Evolutionary conservation across 371 early-diverging fungal genomes (phyloP).

Genomic region (Vairimorpha necatrix): DNA sequence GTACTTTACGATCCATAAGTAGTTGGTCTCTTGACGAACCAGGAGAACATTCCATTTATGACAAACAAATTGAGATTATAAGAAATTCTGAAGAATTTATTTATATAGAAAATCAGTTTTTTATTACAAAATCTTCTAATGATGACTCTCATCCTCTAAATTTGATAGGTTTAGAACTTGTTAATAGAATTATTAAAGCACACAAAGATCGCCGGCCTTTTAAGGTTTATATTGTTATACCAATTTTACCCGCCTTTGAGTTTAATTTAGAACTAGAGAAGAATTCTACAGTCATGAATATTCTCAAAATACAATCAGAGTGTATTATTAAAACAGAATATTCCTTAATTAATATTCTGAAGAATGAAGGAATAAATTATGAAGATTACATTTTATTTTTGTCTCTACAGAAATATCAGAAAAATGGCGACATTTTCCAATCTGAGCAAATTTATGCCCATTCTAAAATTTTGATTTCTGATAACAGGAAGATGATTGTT

Average conservation of each 20-base stretch:
- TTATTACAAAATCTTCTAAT: slow-evolving; percentile 65
- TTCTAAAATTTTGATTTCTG: slow-evolving; percentile 80
- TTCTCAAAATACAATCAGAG: slow-evolving; percentile 73
- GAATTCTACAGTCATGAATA: slow-evolving; percentile 70
- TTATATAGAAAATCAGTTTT: slow-evolving; percentile 91
- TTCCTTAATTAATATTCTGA: slow-evolving; percentile 69
- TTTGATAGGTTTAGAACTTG: slow-evolving; percentile 72
- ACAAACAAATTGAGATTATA: slow-evolving; percentile 74
- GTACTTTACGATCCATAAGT: slow-evolving; percentile 62
- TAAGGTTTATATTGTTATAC: slow-evolving; percentile 78
- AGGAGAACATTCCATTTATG: slow-evolving; percentile 73
- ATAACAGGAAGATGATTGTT: slow-evolving; percentile 73
- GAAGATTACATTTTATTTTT: slow-evolving; percentile 67
- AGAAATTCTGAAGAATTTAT: slow-evolving; percentile 72
- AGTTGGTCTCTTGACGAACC: slow-evolving; percentile 57
- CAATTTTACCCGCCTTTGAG: slow-evolving; percentile 81
- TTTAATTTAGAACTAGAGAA: slow-evolving; percentile 72
- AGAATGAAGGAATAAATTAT: slow-evolving; percentile 68
- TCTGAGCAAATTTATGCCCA: slow-evolving; percentile 81
- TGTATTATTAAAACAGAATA: slow-evolving; percentile 74
- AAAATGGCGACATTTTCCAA: slow-evolving; percentile 51
- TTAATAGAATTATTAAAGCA: slow-evolving; percentile 73
- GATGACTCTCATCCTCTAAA: slow-evolving; percentile 54
- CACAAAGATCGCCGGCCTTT: slow-evolving; percentile 70
- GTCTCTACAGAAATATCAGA: slow-evolving; percentile 14